Evolutionary conservation across 2,329 filamentous ascomycete genomes (phyloP).

Genomic region (Ophiognomonia clavigignenti-juglandacearum): DNA sequence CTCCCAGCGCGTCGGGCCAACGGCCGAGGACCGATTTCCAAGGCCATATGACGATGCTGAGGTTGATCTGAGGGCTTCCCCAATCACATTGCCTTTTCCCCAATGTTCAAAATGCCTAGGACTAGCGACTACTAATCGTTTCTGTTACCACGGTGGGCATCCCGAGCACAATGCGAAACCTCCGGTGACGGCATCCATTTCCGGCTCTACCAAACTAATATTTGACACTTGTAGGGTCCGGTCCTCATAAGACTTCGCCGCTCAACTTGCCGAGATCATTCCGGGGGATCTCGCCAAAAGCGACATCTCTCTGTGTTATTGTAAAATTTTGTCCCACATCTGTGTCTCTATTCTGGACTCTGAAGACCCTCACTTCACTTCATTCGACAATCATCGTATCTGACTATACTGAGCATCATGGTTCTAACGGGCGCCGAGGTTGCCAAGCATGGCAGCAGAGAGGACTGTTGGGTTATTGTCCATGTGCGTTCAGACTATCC

Average conservation of each 20-base stretch:
- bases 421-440: slow-evolving; percentile 48
- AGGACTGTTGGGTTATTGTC: slow-evolving; percentile 90
- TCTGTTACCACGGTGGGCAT: too few relatives aligned
- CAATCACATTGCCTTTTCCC: neutral
- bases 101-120: too few relatives aligned
- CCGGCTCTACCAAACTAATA: neutral
- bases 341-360: neutral
- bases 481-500: slow-evolving; percentile 49
- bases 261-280: neutral
- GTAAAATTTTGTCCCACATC: neutral
- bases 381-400: neutral
- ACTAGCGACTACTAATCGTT: too few relatives aligned
- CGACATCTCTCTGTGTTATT: too few relatives aligned
- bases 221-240: neutral
- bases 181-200: slow-evolving; percentile 11
- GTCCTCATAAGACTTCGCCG: neutral
- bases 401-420: slow-evolving; percentile 27
- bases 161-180: too few relatives aligned
- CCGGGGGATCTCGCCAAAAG: neutral
- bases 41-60: slow-evolving; percentile 5
- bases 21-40: slow-evolving; percentile 14
- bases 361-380: neutral
- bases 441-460: slow-evolving; percentile 68
- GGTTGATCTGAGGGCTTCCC: neutral
- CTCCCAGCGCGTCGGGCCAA: too few relatives aligned